These are phyloP conservation scores for Omphalea diandra DNA, from an alignment of 441 rosid genomes.

Conservation along the genomic window DNA sequence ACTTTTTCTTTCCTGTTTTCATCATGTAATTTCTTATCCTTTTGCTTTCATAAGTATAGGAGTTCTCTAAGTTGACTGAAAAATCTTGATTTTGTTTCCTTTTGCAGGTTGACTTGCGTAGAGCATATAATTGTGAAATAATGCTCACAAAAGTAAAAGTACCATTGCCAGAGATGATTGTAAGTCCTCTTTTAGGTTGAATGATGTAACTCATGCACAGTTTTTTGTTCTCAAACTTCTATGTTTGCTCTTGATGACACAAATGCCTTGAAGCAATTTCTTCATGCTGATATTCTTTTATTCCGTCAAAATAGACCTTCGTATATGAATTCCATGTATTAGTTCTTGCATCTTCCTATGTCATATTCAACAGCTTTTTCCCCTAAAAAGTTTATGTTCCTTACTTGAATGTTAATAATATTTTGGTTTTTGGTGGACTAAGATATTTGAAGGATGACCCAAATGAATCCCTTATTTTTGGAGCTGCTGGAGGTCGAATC, in stretches of 20 bases:
- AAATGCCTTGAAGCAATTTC: background rate
- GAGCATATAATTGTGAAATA: slow-evolving; percentile 98
- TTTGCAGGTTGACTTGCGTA: slow-evolving; percentile 90
- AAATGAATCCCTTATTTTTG: background rate
- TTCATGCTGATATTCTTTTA: background rate
- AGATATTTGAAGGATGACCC: slow-evolving; percentile 6
- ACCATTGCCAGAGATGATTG: slow-evolving; percentile 93
- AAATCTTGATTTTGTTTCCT: slow-evolving; percentile 20
- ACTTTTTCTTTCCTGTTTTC: background rate
- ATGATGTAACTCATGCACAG: background rate
- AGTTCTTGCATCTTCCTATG: background rate
- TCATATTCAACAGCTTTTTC: background rate
- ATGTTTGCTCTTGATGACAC: background rate
- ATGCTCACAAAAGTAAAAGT: slow-evolving; percentile 95
- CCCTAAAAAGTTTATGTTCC: background rate
- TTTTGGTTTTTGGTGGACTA: background rate
- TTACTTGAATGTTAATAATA: background rate
- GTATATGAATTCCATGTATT: background rate
- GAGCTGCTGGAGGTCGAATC: background rate
- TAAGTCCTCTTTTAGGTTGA: slow-evolving; percentile 50
- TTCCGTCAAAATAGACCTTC: background rate
- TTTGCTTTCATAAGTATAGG: background rate
- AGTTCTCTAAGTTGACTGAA: background rate
- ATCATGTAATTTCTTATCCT: background rate
- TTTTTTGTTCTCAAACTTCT: background rate